phyloP scores from a whole-genome alignment of 164 flowering plant genomes.

The Vitis riparia region DNA sequence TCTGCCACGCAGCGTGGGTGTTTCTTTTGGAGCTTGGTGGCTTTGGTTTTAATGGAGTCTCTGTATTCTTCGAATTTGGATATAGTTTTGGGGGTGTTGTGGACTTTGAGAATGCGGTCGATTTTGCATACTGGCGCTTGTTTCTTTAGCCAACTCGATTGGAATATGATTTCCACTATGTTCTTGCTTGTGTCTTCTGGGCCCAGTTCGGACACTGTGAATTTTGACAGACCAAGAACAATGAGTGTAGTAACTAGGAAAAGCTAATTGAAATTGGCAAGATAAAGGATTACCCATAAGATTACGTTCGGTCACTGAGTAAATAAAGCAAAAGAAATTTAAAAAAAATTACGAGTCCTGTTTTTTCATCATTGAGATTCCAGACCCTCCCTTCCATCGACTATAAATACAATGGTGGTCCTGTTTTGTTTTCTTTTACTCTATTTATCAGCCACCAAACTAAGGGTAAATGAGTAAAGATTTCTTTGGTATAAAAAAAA shows the following conservation, averaged over 20 bases:
- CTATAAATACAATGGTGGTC: no score
- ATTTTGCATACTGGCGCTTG: conserved; percentile 74
- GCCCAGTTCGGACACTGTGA: conserved; percentile 79
- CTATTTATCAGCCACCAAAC: no score
- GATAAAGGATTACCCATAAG: no score
- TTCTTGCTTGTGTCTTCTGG: conserved; percentile 85
- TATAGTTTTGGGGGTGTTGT: conserved; percentile 74
- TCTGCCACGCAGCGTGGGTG: conserved; percentile 89
- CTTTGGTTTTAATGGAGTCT: conserved; percentile 70
- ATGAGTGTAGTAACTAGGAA: background rate
- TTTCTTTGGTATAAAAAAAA: no score
- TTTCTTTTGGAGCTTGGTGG: conserved; percentile 62
- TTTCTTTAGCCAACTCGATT: conserved; percentile 91
- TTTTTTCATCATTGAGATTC: no score
- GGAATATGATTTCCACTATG: conserved; percentile 96
- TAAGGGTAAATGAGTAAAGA: no score
- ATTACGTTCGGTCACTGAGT: no score
- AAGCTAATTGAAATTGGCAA: no score
- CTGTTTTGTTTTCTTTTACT: no score
- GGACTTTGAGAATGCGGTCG: conserved; percentile 86
- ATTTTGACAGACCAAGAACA: background rate
- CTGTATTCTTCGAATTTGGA: conserved; percentile 79
- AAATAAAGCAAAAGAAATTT: no score
- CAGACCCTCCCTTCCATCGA: no score
- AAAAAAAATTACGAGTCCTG: no score